Base-by-base conservation (phyloP, 345 rosid genomes). In the Citrus sinensis region DNA sequence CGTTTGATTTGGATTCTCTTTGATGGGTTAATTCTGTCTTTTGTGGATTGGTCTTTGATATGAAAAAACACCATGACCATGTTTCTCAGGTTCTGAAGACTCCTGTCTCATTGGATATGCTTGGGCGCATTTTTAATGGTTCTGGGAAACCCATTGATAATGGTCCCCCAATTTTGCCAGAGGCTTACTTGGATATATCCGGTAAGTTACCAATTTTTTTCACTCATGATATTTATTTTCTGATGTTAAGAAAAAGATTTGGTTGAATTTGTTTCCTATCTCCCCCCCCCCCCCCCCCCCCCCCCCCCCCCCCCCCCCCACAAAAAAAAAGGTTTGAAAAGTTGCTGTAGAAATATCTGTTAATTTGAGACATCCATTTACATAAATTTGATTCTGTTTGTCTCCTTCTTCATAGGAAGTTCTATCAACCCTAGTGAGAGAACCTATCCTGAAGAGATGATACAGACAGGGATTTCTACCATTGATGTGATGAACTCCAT, bases 361-460 rank as follows among this genome's bases (percentile, higher is more conserved):
- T 77, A 70, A 68, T 29, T 30, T 9, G 56, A 25, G 24, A 67
- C 59, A 32, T 42, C 68, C 25, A 19, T 73, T 55, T 14, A 49
- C 8, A 4, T 58, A 46, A 29, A 25, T 20, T 72, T 74, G 56
- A 60, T 73, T 73, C 27, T 49, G 30, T 4, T 65, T 70, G 29
- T 64, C 75, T 20, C 82, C 67, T 63, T 32, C 71, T 11, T 84
- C 4, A 42, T 13, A 92, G 98, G 98, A 74, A 93, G 98, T 84
- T 95, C 99, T 49, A 95, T 95, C 82, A 95, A 95, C 81, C 99
- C 99, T 49, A 95, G 99, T 83, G 99, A 95, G 86, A 90, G 98
- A 87, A 95, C 99, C 56, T 95, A 95, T 73, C 99, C 98, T 25
- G 98, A 95, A 82, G 99, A 95, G 86, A 95, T 95, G 98, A 95